Evolutionary conservation across 257 asterid genomes (phyloP), one percentile per base, ranked within the genome.

Genomic region (Solanum neorickii): DNA sequence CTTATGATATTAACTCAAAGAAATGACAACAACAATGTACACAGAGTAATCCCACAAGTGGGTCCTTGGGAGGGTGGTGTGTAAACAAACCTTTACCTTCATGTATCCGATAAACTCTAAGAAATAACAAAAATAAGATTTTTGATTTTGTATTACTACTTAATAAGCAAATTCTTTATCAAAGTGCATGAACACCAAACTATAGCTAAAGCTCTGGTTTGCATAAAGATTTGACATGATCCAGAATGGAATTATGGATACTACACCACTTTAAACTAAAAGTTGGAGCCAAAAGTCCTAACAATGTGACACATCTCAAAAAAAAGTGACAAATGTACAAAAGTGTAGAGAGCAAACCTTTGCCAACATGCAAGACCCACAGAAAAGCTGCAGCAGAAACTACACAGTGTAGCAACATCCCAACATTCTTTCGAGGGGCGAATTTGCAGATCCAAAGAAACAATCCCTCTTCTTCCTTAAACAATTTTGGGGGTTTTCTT

Each of bases 401-500:
- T 39, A 93, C 89, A 86, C 96, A 93, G 31, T 90, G 65, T 49
- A 96, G 95, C 90, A 96, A 92, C 99, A 29, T 95, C n/a, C 99
- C 99, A n/a, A 95, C 95, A 92, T 95, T 92, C 90, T 93, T 95
- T 65, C 98, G 89, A 29, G 99, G 97, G 18, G 97, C 97, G 20
- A 95, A 94, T 89, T 95, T 97, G 90, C 89, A 92, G 93, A 95
- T 92, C 96, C 95, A 92, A 33, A 90, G 97, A 90, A 93, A 93
- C 87, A 92, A 89, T 68, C 88, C 94, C 7, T 97, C 99, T 95
- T 94, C 95, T 83, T 95, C 99, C 91, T 97, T 97, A 25, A 93
- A 90, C 97, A 96, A 94, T 92, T 95, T 97, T 20, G 92, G 86
- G 56, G 93, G 89, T 86, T 95, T 2, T 29, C 31, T 29, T 29